Percentiles rank a stretch among this genome's conserved stretches.
Evolutionary conservation across 495 filamentous ascomycete species (phyloP).

Genomic region (Aspergillus cavernicola): DNA sequence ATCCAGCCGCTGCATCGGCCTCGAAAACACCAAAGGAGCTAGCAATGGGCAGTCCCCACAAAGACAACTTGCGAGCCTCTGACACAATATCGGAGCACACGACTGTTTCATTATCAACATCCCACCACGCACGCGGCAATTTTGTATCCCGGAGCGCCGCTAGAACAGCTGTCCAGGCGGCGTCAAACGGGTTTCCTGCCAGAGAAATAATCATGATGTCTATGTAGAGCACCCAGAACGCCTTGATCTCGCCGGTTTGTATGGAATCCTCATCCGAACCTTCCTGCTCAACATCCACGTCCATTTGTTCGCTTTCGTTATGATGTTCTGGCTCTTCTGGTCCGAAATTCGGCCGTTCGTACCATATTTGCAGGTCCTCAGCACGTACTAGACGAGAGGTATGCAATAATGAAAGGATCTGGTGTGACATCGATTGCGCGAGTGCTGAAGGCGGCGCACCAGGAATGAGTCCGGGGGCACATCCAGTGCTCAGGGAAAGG

Average conservation of each 20-base stretch:
- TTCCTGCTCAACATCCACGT: conserved; percentile 29
- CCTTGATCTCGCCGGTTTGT: conserved; percentile 57
- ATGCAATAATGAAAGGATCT: conserved; percentile 71
- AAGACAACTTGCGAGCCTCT: conserved; percentile 47
- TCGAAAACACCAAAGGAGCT: conserved; percentile 72
- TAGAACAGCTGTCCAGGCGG: conserved; percentile 78
- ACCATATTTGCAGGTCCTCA: conserved; percentile 65
- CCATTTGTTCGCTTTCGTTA: conserved; percentile 45
- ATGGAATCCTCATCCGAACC: conserved; percentile 11
- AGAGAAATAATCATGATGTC: conserved; percentile 86
- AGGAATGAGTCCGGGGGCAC: conserved; percentile 77
- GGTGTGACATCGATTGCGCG: conserved; percentile 77
- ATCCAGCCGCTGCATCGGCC: conserved; percentile 50
- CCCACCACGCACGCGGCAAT: conserved; percentile 82
- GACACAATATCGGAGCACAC: conserved; percentile 61
- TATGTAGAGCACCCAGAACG: conserved; percentile 92
- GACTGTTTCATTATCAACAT: conserved; percentile 72
- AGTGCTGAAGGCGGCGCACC: conserved; percentile 73
- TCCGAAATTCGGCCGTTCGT: conserved; percentile 48
- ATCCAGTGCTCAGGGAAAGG: conserved; percentile 83
- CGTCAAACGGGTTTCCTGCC: conserved; percentile 87
- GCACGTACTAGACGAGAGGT: conserved; percentile 57
- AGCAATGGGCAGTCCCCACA: conserved; percentile 62
- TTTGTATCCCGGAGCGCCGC: conserved; percentile 76
- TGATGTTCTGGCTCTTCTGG: conserved; percentile 27